Conservation (phyloP, 805 yeast genomes). For the Wickerhamiella australiensis region DNA sequence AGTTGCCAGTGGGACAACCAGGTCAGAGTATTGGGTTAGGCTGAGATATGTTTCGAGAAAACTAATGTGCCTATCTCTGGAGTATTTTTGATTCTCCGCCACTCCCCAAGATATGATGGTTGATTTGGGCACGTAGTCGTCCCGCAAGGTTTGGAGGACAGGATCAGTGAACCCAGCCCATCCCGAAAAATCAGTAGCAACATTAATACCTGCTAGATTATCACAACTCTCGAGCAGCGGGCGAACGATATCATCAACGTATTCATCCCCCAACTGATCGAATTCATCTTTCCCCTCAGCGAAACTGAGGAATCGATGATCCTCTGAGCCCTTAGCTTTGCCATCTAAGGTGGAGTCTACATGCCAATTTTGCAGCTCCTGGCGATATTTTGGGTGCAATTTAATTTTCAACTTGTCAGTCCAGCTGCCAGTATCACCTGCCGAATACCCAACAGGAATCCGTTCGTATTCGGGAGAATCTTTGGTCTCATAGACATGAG, state of each 20-base stretch:
- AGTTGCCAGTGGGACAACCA: conserved; percentile 19
- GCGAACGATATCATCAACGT: conserved; percentile 52
- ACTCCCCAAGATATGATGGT: conserved; percentile 19
- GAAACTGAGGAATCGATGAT: conserved; percentile 21
- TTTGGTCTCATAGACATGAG: conserved; percentile 16
- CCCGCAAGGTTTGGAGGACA: conserved; percentile 44
- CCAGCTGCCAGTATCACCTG: conserved; percentile 42
- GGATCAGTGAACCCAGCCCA: conserved; percentile 71
- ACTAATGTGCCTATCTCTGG: background rate
- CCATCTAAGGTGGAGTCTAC: conserved; percentile 28
- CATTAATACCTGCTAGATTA: conserved; percentile 53
- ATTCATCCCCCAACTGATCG: conserved; percentile 31
- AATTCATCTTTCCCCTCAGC: conserved; percentile 54
- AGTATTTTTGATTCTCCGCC: background rate
- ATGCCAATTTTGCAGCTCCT: conserved; percentile 49
- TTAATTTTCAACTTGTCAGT: conserved; percentile 63
- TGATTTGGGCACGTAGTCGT: conserved; percentile 26
- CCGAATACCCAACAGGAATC: conserved; percentile 11
- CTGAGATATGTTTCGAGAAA: conserved; percentile 15
- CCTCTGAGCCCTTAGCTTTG: conserved; percentile 23
- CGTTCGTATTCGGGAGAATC: conserved; percentile 4
- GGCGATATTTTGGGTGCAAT: conserved; percentile 48
- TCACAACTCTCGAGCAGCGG: conserved; percentile 64
- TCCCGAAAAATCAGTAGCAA: conserved; percentile 53
- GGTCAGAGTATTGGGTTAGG: conserved; percentile 16